phyloP scores from a whole-genome alignment of 1,284 basidiomycete species.

The Ustilago crameri region DNA sequence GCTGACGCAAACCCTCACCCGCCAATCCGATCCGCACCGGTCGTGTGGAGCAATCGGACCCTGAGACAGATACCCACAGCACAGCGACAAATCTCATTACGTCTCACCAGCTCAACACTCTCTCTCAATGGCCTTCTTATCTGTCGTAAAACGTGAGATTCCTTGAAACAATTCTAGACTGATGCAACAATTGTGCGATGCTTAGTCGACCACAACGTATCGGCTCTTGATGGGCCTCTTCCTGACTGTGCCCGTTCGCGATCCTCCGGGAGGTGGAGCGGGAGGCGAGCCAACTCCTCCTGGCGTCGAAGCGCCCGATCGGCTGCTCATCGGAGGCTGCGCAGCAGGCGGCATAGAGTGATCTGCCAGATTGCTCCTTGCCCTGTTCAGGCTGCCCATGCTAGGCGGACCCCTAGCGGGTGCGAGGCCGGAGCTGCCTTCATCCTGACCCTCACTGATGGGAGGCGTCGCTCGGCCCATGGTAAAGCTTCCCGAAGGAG shows the following conservation, averaged over 20 bases:
- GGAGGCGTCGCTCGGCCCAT: conserved; percentile 41
- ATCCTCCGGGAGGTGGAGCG: conserved; percentile 42
- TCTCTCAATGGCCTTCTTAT: no score
- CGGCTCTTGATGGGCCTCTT: conserved; percentile 66
- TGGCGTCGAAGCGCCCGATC: conserved; percentile 23
- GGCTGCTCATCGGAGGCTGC: conserved; percentile 41
- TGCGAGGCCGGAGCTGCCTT: conserved; percentile 34
- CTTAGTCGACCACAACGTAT: conserved; percentile 64
- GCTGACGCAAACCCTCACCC: no score
- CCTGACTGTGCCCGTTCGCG: conserved; percentile 48
- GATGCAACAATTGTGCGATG: neutral
- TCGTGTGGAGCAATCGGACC: conserved; percentile 6
- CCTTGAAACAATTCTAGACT: no score
- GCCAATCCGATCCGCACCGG: no score
- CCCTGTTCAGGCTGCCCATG: conserved; percentile 31
- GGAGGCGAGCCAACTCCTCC: conserved; percentile 26
- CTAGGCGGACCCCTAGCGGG: conserved; percentile 21
- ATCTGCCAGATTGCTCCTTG: conserved; percentile 59
- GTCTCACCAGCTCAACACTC: no score
- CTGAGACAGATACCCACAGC: neutral
- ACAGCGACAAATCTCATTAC: neutral
- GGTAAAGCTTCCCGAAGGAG: conserved; percentile 22
- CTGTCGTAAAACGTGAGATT: neutral
- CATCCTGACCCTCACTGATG: conserved; percentile 42
- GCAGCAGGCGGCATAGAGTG: conserved; percentile 55